phyloP scores from a whole-genome alignment of 2,329 filamentous ascomycete genomes.

The Sporothrix luriei region DNA sequence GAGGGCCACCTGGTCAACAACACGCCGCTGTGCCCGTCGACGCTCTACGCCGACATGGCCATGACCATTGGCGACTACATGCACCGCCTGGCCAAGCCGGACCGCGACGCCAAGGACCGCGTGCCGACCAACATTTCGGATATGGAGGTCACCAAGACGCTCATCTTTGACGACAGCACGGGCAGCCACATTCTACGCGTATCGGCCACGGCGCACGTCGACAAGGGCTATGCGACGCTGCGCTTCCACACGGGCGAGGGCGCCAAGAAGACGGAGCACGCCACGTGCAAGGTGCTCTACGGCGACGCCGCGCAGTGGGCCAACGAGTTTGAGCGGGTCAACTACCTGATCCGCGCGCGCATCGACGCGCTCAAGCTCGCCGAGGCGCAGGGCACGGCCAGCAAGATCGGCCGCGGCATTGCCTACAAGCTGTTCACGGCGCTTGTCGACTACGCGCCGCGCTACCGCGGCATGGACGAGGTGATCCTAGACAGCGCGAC shows the following conservation, averaged over 20 bases:
- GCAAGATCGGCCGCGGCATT: slow-evolving; percentile 73
- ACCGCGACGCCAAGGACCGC: slow-evolving; percentile 46
- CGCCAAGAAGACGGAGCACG: slow-evolving; percentile 62
- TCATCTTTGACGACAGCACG: slow-evolving; percentile 58
- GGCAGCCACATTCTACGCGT: slow-evolving; percentile 62
- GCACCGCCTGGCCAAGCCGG: slow-evolving; percentile 63
- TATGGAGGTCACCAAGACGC: slow-evolving; percentile 70
- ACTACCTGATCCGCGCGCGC: slow-evolving; percentile 68
- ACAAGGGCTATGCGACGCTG: slow-evolving; percentile 57
- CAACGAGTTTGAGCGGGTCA: slow-evolving; percentile 66
- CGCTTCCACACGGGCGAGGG: slow-evolving; percentile 63
- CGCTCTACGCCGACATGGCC: slow-evolving; percentile 54
- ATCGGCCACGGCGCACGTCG: slow-evolving; percentile 61
- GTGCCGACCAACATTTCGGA: slow-evolving; percentile 65
- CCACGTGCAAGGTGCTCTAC: slow-evolving; percentile 62
- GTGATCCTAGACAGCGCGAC: slow-evolving; percentile 56
- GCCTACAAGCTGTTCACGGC: slow-evolving; percentile 71
- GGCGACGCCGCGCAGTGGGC: slow-evolving; percentile 64
- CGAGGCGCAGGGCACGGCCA: slow-evolving; percentile 66
- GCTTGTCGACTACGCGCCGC: slow-evolving; percentile 58
- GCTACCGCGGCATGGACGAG: slow-evolving; percentile 61
- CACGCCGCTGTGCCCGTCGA: slow-evolving; percentile 65
- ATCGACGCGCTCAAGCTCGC: slow-evolving; percentile 61
- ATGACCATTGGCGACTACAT: slow-evolving; percentile 65
- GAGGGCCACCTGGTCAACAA: slow-evolving; percentile 70